A percentile compares a stretch with the other conserved stretches of the same genome.
Conservation (phyloP, 1,139 yeast genomes). For the Debaryomycetaceae sp. region DNA sequence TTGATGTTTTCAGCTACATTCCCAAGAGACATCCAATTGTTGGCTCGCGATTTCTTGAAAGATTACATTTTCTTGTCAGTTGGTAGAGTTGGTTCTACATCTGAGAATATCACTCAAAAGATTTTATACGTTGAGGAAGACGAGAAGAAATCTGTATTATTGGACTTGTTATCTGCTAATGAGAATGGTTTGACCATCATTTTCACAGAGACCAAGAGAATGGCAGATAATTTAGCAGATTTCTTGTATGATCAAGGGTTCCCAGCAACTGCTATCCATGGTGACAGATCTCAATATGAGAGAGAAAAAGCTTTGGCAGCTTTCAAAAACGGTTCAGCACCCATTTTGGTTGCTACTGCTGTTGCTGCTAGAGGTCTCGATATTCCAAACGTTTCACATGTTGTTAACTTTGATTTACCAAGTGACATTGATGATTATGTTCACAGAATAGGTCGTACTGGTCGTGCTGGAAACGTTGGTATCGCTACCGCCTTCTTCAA, state of each 20-base stretch:
- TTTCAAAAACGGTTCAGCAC: constrained; percentile 82
- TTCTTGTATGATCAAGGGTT: constrained; percentile 83
- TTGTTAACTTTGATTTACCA: constrained; percentile 95
- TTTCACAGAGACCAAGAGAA: constrained; percentile 96
- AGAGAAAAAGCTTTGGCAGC: constrained; percentile 95
- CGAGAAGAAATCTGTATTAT: constrained; percentile 87
- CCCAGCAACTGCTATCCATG: constrained; percentile 98
- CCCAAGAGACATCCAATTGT: constrained; percentile 95
- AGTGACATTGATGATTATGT: constrained; percentile 97
- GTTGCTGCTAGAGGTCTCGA: constrained; percentile 99
- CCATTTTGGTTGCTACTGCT: constrained; percentile 95
- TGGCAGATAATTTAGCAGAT: constrained; percentile 95
- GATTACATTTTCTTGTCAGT: constrained; percentile 94
- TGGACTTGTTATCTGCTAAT: constrained; percentile 78
- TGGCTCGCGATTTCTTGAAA: constrained; percentile 95
- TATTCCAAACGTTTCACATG: constrained; percentile 98
- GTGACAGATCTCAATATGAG: constrained; percentile 97
- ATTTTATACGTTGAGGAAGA: constrained; percentile 90
- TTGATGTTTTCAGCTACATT: constrained; percentile 98
- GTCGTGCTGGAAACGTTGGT: constrained; percentile 99
- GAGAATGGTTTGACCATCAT: constrained; percentile 87
- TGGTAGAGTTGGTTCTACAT: constrained; percentile 97
- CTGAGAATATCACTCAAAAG: constrained; percentile 95
- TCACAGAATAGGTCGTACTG: constrained; percentile 99
- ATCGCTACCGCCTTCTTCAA: constrained; percentile 97